These are phyloP conservation scores for Fusarium keratoplasticum DNA, from an alignment of 2,329 filamentous ascomycete genomes.

Conservation along the genomic window DNA sequence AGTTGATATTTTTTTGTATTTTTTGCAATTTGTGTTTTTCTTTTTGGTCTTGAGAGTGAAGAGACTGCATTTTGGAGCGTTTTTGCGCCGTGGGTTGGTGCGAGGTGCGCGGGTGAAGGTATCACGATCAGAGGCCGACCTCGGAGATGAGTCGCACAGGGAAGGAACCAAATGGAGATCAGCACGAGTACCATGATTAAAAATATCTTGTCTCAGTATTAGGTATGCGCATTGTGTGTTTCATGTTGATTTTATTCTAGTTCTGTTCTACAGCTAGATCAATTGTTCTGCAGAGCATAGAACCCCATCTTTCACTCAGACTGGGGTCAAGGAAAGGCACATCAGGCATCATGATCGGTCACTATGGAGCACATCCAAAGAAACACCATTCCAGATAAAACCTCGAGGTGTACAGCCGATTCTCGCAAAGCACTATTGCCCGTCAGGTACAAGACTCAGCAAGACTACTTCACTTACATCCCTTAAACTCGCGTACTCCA, in stretches of 20 bases:
- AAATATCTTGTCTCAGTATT: too few relatives aligned
- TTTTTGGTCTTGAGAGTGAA: background rate
- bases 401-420: background rate
- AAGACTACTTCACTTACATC: background rate
- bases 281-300: background rate
- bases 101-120: background rate
- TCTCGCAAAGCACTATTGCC: background rate
- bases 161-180: background rate
- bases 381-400: background rate
- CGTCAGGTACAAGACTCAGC: background rate
- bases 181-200: background rate
- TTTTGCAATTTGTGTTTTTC: background rate
- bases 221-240: background rate
- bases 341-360: too few relatives aligned
- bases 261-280: background rate
- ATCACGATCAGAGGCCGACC: background rate
- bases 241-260: background rate
- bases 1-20: background rate
- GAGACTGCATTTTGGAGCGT: background rate
- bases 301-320: too few relatives aligned
- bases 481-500: too few relatives aligned
- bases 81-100: background rate
- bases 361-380: background rate
- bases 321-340: too few relatives aligned
- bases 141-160: background rate